Conservation (phyloP, 129 eudicot species). For the Escallonia rubra region DNA sequence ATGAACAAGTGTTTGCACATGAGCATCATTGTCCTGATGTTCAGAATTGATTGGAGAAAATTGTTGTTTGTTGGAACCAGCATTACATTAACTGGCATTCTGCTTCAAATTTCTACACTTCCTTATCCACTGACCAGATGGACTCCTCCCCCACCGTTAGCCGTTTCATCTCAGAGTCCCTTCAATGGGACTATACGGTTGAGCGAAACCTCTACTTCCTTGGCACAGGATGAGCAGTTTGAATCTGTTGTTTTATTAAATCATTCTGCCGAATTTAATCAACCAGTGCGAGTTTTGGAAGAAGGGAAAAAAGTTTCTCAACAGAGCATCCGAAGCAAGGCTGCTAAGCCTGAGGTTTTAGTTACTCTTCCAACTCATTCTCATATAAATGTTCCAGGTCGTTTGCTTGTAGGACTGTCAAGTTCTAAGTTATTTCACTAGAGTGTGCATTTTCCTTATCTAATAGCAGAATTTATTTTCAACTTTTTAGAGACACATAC, state of each 20-base stretch:
- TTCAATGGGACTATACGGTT: slow-evolving; percentile 23
- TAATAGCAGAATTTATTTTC: slow-evolving; percentile 1
- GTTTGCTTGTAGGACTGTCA: slow-evolving; percentile 33
- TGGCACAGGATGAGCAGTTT: slow-evolving; percentile 18
- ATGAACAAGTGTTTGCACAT: slow-evolving; percentile 46
- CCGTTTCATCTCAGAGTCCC: slow-evolving; percentile 21
- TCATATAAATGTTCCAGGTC: slow-evolving; percentile 17
- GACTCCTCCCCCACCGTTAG: slow-evolving; percentile 25
- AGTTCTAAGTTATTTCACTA: slow-evolving; percentile 3
- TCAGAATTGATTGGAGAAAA: slow-evolving; percentile 54
- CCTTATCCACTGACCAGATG: slow-evolving; percentile 50
- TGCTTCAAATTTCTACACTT: slow-evolving; percentile 49
- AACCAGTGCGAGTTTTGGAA: slow-evolving; percentile 22
- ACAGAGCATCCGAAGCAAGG: slow-evolving; percentile 21
- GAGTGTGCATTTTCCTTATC: slow-evolving; percentile 2
- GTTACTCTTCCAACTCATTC: slow-evolving; percentile 20
- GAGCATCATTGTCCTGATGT: slow-evolving; percentile 35
- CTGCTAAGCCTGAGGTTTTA: slow-evolving; percentile 14
- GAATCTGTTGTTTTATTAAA: slow-evolving; percentile 23
- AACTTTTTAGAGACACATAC: slow-evolving; percentile 49
- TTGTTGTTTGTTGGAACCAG: slow-evolving; percentile 42
- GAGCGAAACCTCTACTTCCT: slow-evolving; percentile 17
- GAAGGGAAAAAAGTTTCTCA: slow-evolving; percentile 22
- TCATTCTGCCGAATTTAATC: slow-evolving; percentile 32
- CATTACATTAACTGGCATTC: slow-evolving; percentile 37